Base-by-base conservation (phyloP, 352 stramenopile species). In the Phytophthora melonis region DNA sequence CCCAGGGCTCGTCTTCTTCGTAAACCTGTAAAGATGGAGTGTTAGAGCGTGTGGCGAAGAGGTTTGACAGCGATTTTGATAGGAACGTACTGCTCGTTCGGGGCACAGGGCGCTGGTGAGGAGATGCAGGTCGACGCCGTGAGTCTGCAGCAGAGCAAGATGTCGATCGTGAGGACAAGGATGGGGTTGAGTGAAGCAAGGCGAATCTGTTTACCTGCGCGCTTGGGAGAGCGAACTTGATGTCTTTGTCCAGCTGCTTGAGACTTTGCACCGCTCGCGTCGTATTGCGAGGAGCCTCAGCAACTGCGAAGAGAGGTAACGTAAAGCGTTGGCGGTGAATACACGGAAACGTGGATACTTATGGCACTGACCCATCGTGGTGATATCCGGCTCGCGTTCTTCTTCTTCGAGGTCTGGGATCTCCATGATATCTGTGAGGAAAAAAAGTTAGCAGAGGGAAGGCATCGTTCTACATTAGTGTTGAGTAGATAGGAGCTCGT, bases 321-420 rank as follows among this genome's bases (percentile, higher is more conserved):
- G 63, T 41, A 39, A 66, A 8, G 14, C 14, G 41, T 49, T 49
- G 66, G 19, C 8, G 66, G 21, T 13, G 10, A 43, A 43, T 18
- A 5, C 36, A 36, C 19, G 13, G 19, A 64, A 18, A 5, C 21
- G 11, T 53, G 50, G 14, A 25, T 3, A 19, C 3, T 9, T 5
- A 41, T 18, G 55, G 0, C 14, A 64, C 49, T 68, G 16, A 62
- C 60, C 62, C 60, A 70, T 70, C 78, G 78, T 90, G 19, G 87
- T 95, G 62, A 95, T 89, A 57, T 93, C 88, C 0, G 77, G 82
- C 60, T 93, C 86, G 18, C 88, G 88, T 54, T 95, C 88, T 72
- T 95, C 88, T 68, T 95, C 88, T 41, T 95, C 86, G 7, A 95
- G 66, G 67, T 95, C 88, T 1, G 88, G 88, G 49, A 95, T 93